Evolutionary conservation across 306 rosid genomes (phyloP), one percentile per base, ranked within the genome.

Genomic region (Mimosa bimucronata): DNA sequence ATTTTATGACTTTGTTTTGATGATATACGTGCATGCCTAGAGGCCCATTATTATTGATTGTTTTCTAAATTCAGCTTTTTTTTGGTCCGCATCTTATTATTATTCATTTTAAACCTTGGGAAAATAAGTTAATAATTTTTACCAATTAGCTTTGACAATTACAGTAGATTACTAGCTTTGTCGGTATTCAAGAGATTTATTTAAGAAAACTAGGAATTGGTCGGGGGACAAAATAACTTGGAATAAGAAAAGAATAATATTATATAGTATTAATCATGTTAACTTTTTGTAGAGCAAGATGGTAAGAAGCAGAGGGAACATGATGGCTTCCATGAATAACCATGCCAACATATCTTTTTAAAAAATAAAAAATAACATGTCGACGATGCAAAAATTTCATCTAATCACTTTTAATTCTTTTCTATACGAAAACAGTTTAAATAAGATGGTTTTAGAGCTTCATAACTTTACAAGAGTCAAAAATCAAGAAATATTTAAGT

Each of bases 261-360:
- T 21, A 40, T 61, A 52, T 19, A 19, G 6, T 53, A 65, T 62
- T 80, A 55, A 84, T 77, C 2, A 80, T 80, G 52, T 61, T 53
- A 78, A 79, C 84, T 83, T 90, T 80, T 85, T 77, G 74, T 57
- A 77, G 85, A 77, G 79, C 86, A 84, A 71, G 75, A 86, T 85
- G 81, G 89, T 87, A 88, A 84, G 94, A 84, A 85, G 84, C 77
- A 88, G 87, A 89, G 95, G 95, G 92, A 90, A 87, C 97, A 90
- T 85, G 90, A 87, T 89, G 88, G 86, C 87, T 86, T 89, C 86
- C 91, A 90, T 82, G 87, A 75, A 69, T 74, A 76, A 80, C 89
- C 90, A 84, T 79, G 82, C 88, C 81, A 84, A 78, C 88, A 80
- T 79, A 16, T 1, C 34, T 1, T 64, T 29, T 30, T 7, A 46